These are phyloP conservation scores for Tetrapisispora pingtungensis DNA, from an alignment of 805 yeast genomes.

Conservation along the genomic window DNA sequence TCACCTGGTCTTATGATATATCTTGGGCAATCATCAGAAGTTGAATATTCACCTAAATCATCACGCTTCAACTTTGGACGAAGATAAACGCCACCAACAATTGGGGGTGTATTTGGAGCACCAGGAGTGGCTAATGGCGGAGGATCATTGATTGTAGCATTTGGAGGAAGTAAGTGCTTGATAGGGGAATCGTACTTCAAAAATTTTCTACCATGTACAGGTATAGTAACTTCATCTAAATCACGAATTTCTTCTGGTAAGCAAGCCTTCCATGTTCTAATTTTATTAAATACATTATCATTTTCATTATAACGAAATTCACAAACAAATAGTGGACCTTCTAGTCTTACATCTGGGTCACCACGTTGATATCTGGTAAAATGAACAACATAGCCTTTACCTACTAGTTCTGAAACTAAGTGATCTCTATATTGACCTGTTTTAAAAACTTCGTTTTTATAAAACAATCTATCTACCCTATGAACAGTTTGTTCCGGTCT, in stretches of 20 bases:
- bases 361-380: constrained; percentile 93
- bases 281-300: constrained; percentile 84
- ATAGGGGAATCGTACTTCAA: constrained; percentile 78
- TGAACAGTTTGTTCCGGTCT: constrained; percentile 98
- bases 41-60: constrained; percentile 67
- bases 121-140: constrained; percentile 78
- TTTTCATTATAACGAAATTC: constrained; percentile 89
- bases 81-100: constrained; percentile 81
- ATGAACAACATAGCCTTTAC: constrained; percentile 90
- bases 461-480: constrained; percentile 77
- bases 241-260: constrained; percentile 93
- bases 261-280: constrained; percentile 98
- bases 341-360: constrained; percentile 71
- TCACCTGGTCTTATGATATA: constrained; percentile 37
- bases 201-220: constrained; percentile 57
- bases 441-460: constrained; percentile 90
- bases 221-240: constrained; percentile 66
- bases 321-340: constrained; percentile 83
- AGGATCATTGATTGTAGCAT: constrained; percentile 62
- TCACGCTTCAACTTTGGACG: constrained; percentile 68
- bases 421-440: constrained; percentile 97
- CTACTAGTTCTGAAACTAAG: constrained; percentile 74
- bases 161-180: constrained; percentile 62
- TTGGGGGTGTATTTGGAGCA: constrained; percentile 84
- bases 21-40: constrained; percentile 38